A percentile compares a stretch with the other conserved stretches of the same genome.
These are phyloP conservation scores for Verticillium tricorpus DNA, from an alignment of 2,329 filamentous ascomycete genomes.

Conservation along the genomic window DNA sequence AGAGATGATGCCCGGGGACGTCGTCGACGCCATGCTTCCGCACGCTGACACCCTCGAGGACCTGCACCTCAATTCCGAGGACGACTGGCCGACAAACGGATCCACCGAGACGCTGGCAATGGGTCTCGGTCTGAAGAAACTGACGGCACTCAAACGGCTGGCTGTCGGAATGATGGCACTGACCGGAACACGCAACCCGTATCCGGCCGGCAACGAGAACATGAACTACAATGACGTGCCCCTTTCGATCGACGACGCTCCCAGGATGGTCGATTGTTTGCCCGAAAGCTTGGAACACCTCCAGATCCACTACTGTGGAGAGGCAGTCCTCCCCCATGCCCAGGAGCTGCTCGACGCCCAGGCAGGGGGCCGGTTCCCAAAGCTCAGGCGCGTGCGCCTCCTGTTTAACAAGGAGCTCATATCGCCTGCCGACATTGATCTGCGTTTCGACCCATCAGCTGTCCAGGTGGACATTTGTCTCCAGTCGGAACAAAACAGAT, in stretches of 20 bases:
- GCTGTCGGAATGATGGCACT: neutral
- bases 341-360: conserved; percentile 3
- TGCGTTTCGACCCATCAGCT: neutral
- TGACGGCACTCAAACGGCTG: neutral
- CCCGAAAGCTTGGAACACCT: conserved; percentile 7
- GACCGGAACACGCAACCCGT: neutral
- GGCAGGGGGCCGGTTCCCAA: neutral
- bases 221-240: neutral
- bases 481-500: neutral
- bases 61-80: conserved; percentile 7
- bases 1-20: conserved; percentile 3
- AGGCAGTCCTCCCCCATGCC: conserved; percentile 3
- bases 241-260: neutral
- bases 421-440: neutral
- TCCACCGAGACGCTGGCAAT: neutral
- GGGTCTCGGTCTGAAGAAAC: neutral
- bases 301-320: conserved; percentile 8
- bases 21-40: conserved; percentile 5
- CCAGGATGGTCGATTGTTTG: conserved; percentile 3
- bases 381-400: neutral
- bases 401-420: neutral
- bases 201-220: neutral
- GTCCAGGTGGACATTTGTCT: neutral
- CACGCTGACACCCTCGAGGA: conserved; percentile 6
- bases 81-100: conserved; percentile 2